A percentile compares a stretch with the other conserved stretches of the same genome.
Conservation (phyloP, 805 yeast species). For the Candida succiphila region DNA sequence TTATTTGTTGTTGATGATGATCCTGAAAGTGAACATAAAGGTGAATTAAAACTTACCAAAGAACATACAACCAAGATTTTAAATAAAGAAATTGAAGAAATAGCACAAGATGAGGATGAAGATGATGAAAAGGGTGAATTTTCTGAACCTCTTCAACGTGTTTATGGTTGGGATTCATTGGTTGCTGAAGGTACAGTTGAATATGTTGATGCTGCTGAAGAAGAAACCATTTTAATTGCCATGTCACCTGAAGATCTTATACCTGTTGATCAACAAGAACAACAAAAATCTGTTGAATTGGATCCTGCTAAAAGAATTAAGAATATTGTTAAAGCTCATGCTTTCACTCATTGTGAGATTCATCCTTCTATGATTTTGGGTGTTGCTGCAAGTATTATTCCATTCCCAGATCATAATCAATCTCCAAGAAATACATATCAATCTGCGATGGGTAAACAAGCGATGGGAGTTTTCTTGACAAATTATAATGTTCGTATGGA, state of each 20-base stretch:
- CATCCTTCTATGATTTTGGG: constrained; percentile 99
- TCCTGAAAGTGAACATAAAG: constrained; percentile 53
- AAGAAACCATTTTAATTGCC: constrained; percentile 96
- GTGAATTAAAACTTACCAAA: constrained; percentile 76
- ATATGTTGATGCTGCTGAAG: constrained; percentile 98
- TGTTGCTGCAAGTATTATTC: constrained; percentile 97
- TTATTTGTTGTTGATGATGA: constrained; percentile 88
- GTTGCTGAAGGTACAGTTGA: constrained; percentile 85
- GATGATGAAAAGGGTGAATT: constrained; percentile 38
- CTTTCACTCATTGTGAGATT: constrained; percentile 97
- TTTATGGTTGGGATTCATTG: constrained; percentile 77
- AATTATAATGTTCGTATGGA: constrained; percentile 97
- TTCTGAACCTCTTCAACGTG: constrained; percentile 27
- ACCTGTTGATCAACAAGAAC: constrained; percentile 32
- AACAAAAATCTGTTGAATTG: constrained; percentile 30
- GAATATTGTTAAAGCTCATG: constrained; percentile 41
- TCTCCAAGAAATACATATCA: constrained; percentile 99
- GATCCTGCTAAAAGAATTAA: constrained; percentile 86
- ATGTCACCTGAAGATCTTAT: constrained; percentile 97
- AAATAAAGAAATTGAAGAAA: constrained; percentile 52
- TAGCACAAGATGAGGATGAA: constrained; percentile 34
- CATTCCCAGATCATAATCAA: constrained; percentile 99
- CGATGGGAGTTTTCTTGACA: constrained; percentile 97
- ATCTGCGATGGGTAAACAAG: constrained; percentile 99
- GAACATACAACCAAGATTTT: constrained; percentile 70